Conservation (phyloP, 768 basidiomycete species). For the Auriscalpium vulgare region DNA sequence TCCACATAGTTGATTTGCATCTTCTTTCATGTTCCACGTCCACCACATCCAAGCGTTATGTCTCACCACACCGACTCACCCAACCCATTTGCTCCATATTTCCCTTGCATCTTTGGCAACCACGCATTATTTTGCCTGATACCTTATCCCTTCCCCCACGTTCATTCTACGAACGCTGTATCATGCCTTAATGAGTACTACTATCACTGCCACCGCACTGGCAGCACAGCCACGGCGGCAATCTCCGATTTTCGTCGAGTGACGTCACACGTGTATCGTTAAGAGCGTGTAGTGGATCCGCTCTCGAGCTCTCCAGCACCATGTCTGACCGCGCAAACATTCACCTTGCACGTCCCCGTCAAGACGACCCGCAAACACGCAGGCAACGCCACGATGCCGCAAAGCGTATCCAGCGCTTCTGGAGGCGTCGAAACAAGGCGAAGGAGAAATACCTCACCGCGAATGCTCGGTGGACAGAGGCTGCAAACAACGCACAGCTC, state of each 20-base stretch:
- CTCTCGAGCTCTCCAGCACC: too few relatives aligned
- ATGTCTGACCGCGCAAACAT: too few relatives aligned
- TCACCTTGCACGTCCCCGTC: too few relatives aligned
- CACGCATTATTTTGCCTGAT: neutral
- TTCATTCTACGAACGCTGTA: conserved; percentile 12
- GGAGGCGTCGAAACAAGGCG: conserved; percentile 24
- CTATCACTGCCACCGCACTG: neutral
- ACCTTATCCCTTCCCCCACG: conserved; percentile 8
- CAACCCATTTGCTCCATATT: neutral
- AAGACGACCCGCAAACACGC: too few relatives aligned
- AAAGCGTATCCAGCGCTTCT: conserved; percentile 30
- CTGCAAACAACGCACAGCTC: conserved; percentile 27
- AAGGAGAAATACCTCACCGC: conserved; percentile 24
- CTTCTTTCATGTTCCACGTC: neutral
- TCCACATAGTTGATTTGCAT: conserved; percentile 7
- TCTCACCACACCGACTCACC: neutral
- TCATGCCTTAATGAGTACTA: conserved; percentile 8
- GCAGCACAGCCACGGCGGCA: too few relatives aligned
- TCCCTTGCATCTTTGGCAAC: neutral
- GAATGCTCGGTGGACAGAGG: conserved; percentile 26
- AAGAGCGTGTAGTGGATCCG: too few relatives aligned
- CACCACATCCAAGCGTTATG: neutral
- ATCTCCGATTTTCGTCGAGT: neutral
- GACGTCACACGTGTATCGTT: neutral
- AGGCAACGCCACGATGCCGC: conserved; percentile 20